These are phyloP conservation scores for Aspergillus eucalypticola DNA, from an alignment of 2,329 filamentous ascomycete genomes.

Conservation along the genomic window DNA sequence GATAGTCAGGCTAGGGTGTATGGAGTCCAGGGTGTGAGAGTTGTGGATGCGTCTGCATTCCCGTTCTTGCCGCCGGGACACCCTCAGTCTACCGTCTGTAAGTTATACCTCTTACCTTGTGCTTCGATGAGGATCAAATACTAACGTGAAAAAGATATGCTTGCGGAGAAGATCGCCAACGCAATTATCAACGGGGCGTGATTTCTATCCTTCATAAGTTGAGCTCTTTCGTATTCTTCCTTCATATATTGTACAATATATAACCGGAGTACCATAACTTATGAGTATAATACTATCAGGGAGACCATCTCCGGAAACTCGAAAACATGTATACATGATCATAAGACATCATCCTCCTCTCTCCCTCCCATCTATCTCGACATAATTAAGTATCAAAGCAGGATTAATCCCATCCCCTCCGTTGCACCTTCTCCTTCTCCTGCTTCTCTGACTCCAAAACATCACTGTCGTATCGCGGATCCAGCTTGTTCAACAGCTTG, in stretches of 20 bases:
- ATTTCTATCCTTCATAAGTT: not conserved
- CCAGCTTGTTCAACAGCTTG: conserved; percentile 8
- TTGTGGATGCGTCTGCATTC: conserved; percentile 38
- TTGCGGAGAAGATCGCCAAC: conserved; percentile 38
- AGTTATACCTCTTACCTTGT: conserved; percentile 13
- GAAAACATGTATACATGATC: too few species aligned
- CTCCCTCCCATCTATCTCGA: too few species aligned
- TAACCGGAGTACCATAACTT: too few species aligned
- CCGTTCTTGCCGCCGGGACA: conserved; percentile 41
- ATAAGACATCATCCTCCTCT: too few species aligned
- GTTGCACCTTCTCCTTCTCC: not conserved
- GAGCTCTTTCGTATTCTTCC: too few species aligned
- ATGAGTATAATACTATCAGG: too few species aligned
- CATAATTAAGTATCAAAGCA: too few species aligned
- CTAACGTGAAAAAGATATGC: conserved; percentile 25
- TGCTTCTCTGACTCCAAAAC: not conserved
- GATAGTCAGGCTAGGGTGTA: conserved; percentile 31
- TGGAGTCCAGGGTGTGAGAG: conserved; percentile 33
- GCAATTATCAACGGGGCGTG: not conserved
- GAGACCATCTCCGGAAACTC: too few species aligned
- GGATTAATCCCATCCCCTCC: not conserved
- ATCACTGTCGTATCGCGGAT: conserved; percentile 9
- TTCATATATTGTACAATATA: not conserved
- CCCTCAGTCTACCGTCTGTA: conserved; percentile 39
- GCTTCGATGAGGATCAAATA: rapidly evolving